Conservation (phyloP, 176 grass and related monocot species). For the Panicum miliaceum region DNA sequence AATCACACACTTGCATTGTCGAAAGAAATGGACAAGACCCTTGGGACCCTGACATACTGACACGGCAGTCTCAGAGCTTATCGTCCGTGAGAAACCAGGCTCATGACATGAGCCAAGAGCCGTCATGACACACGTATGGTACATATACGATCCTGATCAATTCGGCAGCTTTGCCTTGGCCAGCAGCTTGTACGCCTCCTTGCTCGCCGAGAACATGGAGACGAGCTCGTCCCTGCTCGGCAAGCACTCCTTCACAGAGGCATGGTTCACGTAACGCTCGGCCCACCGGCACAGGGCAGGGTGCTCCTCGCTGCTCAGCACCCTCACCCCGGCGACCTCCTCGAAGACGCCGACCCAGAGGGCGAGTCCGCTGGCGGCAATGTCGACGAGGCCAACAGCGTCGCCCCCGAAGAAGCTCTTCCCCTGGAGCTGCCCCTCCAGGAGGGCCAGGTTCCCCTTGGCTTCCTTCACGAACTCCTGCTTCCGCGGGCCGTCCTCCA, state of each 20-base stretch:
- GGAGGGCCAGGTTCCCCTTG: constrained; percentile 30
- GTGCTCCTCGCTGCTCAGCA: constrained; percentile 19
- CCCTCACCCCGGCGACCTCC: constrained; percentile 49
- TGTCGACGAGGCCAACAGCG: constrained; percentile 42
- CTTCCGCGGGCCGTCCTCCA: background rate
- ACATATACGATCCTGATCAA: no score
- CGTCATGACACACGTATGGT: no score
- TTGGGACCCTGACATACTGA: no score
- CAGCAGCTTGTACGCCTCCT: background rate
- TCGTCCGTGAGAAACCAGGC: no score
- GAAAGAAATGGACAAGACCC: no score
- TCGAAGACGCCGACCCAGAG: constrained; percentile 48
- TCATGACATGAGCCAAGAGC: no score
- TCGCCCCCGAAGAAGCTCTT: constrained; percentile 67
- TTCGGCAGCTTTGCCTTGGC: no score
- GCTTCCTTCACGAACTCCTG: constrained; percentile 30
- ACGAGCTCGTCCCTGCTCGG: constrained; percentile 28
- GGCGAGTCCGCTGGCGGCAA: constrained; percentile 29
- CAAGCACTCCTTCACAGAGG: constrained; percentile 29
- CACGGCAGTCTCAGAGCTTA: no score
- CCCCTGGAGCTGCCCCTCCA: constrained; percentile 45
- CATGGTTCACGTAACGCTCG: background rate
- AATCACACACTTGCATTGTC: no score
- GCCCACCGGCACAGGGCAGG: constrained; percentile 42
- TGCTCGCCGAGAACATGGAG: background rate